phyloP scores from a whole-genome alignment of 495 filamentous ascomycete species.

The Aeminium ludgeri region DNA sequence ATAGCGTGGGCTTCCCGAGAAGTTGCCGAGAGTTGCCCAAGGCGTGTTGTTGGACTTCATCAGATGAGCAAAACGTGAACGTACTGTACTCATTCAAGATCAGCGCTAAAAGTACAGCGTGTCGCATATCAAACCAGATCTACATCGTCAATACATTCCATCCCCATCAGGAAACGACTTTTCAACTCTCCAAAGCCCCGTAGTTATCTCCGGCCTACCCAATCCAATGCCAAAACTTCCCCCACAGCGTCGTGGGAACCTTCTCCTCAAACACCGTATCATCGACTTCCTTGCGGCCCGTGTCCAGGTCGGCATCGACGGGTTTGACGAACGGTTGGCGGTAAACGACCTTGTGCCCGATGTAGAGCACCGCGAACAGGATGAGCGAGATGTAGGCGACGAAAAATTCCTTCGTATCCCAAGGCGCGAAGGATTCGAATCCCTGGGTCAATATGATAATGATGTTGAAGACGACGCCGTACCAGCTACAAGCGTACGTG shows the following conservation, averaged over 20 bases:
- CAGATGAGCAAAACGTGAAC: no score
- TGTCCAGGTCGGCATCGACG: conserved; percentile 18
- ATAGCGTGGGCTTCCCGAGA: no score
- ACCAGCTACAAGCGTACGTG: conserved; percentile 19
- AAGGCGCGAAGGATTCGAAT: conserved; percentile 51
- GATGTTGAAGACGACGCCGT: conserved; percentile 46
- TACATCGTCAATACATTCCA: no score
- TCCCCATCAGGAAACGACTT: no score
- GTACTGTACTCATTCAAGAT: no score
- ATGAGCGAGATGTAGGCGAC: conserved; percentile 43
- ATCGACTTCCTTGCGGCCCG: conserved; percentile 15
- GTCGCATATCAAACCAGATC: no score
- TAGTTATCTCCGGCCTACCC: no score
- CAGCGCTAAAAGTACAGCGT: no score
- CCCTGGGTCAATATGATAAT: conserved; percentile 53
- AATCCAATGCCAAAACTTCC: conserved; percentile 6
- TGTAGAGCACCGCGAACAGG: conserved; percentile 33
- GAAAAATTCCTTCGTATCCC: conserved; percentile 25
- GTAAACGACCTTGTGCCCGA: conserved; percentile 19
- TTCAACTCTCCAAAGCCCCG: no score
- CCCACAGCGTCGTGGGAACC: conserved; percentile 6
- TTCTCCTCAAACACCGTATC: conserved; percentile 16
- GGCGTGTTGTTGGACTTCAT: no score
- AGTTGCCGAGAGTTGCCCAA: no score
- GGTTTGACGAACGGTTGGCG: conserved; percentile 19